Percentiles rank a stretch among this genome's conserved stretches.
Evolutionary conservation across 2,329 filamentous ascomycete genomes (phyloP).

Genomic region (Calycina marina): DNA sequence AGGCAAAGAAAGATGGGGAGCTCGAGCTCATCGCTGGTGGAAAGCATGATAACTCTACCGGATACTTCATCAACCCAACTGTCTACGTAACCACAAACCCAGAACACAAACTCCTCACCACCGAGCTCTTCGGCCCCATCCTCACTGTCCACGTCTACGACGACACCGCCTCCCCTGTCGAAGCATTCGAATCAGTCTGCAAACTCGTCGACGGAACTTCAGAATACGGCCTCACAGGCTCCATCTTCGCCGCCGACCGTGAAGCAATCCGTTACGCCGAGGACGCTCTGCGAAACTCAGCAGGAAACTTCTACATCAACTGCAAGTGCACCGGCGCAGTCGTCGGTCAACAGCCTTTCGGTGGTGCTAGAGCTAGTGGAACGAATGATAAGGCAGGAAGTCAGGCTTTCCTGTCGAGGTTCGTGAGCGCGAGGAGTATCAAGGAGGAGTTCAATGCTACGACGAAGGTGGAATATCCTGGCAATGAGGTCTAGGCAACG

Average conservation of each 20-base stretch:
- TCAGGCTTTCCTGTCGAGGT: constrained; percentile 45
- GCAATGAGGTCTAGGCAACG: constrained; percentile 48
- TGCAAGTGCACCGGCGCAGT: constrained; percentile 65
- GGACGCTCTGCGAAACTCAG: constrained; percentile 54
- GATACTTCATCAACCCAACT: constrained; percentile 75
- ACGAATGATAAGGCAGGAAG: constrained; percentile 64
- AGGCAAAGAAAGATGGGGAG: constrained; percentile 59
- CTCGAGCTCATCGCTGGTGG: constrained; percentile 63
- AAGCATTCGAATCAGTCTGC: constrained; percentile 43
- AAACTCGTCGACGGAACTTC: constrained; percentile 54
- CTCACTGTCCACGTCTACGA: constrained; percentile 66
- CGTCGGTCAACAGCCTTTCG: constrained; percentile 60
- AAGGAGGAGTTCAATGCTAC: constrained; percentile 62
- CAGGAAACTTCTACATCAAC: constrained; percentile 78
- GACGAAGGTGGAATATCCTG: constrained; percentile 50
- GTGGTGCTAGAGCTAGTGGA: constrained; percentile 50
- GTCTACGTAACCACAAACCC: constrained; percentile 65
- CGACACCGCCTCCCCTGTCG: constrained; percentile 36
- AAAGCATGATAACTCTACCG: constrained; percentile 60
- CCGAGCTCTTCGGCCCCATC: constrained; percentile 72
- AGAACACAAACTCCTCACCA: constrained; percentile 56
- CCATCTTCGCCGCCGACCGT: constrained; percentile 59
- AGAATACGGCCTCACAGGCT: constrained; percentile 65
- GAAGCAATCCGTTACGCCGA: constrained; percentile 52
- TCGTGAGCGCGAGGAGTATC: constrained; percentile 51